Base-by-base conservation (phyloP, 129 eudicot genomes). In the Chrysanthemum seticuspe region DNA sequence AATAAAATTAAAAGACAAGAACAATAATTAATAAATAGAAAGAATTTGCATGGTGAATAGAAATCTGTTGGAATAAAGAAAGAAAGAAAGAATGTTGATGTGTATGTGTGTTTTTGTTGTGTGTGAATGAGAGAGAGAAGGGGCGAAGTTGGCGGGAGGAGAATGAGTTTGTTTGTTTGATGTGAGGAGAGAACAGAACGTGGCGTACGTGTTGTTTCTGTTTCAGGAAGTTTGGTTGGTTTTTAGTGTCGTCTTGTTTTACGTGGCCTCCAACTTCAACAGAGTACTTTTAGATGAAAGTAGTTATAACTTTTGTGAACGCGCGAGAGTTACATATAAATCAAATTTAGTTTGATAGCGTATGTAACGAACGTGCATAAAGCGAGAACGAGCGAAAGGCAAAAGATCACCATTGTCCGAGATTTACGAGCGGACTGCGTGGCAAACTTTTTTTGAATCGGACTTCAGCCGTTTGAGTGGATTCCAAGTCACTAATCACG, bases 111-210 rank as follows among this genome's bases (percentile, higher is more conserved):
- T 57, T 45, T 9, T 15, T 14, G 11, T 16, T 55, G 52, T 54
- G 65, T 16, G 63, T 31, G 64, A 6, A 13, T n/a, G 54, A 13
- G 60, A 13, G 70, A 11, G 71, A 19, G 58, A 60, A 18, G 74
- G 49, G 67, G 65, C 81, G 81, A 77, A 72, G 49, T 63, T 70
- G 67, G 72, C 72, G 76, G 81, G 76, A 63, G 67, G 68, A 67
- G 58, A 49, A 66, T 40, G 69, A 36, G 51, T 40, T 7, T 40
- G 44, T 31, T 70, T 9, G 12, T 34, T 70, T 59, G 15, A 70
- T 15, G 21, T 13, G 67, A 47, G 54, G 75, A 31, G 44, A 36
- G 44, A 6, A 56, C n/a, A 25, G 50, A 62, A 68, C 74, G 69
- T 75, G 73, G 65, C 72, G 67, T 23, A 23, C 25, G 25, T 65